These are phyloP conservation scores for Lachnellula willkommii DNA, from an alignment of 2,329 filamentous ascomycete species.

Conservation along the genomic window DNA sequence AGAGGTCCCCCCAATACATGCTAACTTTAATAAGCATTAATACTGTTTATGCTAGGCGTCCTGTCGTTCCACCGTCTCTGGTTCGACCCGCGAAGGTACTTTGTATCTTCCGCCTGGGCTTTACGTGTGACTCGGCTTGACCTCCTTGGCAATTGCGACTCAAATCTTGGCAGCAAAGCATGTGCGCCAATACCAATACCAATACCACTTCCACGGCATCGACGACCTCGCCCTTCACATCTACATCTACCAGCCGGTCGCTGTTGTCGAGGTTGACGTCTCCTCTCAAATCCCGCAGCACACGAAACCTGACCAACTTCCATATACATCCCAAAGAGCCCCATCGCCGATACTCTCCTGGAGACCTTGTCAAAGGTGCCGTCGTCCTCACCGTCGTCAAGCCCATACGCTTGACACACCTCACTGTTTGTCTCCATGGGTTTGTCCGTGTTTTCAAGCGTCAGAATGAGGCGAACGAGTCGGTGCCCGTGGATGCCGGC, in stretches of 20 bases:
- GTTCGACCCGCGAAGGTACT: neutral
- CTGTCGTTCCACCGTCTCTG: neutral
- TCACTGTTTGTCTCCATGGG: conserved; percentile 72
- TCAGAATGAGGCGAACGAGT: conserved; percentile 50
- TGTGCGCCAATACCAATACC: conserved; percentile 31
- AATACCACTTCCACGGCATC: conserved; percentile 25
- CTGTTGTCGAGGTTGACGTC: conserved; percentile 40
- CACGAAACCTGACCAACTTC: conserved; percentile 70
- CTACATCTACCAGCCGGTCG: conserved; percentile 25
- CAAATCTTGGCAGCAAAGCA: conserved; percentile 31
- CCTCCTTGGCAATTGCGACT: conserved; percentile 25
- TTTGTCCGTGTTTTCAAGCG: conserved; percentile 73
- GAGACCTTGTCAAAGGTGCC: conserved; percentile 66
- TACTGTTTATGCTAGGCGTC: neutral
- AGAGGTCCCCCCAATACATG: neutral
- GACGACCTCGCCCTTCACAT: conserved; percentile 20
- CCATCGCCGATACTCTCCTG: conserved; percentile 69
- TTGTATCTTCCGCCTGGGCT: conserved; percentile 1
- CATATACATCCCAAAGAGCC: conserved; percentile 72
- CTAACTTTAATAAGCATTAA: neutral
- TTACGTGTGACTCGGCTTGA: conserved; percentile 10
- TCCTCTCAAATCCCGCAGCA: conserved; percentile 36
- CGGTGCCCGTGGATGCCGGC: conserved; percentile 35
- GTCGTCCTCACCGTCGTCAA: conserved; percentile 70
- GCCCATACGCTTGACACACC: conserved; percentile 70